These are phyloP conservation scores for Aspergillus jensenii DNA, from an alignment of 2,329 filamentous ascomycete species.

Conservation along the genomic window DNA sequence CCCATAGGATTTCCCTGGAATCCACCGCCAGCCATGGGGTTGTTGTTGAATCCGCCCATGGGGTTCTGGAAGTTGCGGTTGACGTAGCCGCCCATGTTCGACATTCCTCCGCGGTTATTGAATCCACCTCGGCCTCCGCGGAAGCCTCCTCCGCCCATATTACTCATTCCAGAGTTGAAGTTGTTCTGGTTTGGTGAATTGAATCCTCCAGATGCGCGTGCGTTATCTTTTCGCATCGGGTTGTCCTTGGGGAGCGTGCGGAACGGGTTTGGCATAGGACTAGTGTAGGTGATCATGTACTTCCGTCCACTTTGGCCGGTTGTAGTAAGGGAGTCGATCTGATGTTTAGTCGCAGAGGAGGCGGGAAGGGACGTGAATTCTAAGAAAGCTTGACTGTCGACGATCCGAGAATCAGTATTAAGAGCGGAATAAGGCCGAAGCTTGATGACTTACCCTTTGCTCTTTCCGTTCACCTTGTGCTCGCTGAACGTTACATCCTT, in stretches of 20 bases:
- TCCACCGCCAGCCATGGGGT: conserved; percentile 47
- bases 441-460: conserved; percentile 72
- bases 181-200: conserved; percentile 40
- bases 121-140: conserved; percentile 51
- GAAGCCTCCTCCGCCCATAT: conserved; percentile 54
- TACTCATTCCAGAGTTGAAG: conserved; percentile 41
- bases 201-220: conserved; percentile 50
- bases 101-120: conserved; percentile 29
- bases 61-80: conserved; percentile 51
- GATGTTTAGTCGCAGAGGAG: conserved; percentile 79
- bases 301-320: conserved; percentile 61
- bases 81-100: conserved; percentile 51
- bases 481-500: conserved; percentile 96
- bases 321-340: conserved; percentile 67
- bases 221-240: conserved; percentile 67
- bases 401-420: background rate
- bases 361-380: conserved; percentile 83
- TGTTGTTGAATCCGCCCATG: conserved; percentile 44
- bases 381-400: conserved; percentile 69
- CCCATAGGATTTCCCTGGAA: conserved; percentile 48
- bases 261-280: conserved; percentile 79
- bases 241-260: conserved; percentile 87
- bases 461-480: conserved; percentile 98
- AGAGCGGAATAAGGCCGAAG: background rate
- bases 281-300: conserved; percentile 71